phyloP scores from a whole-genome alignment of 2,329 filamentous ascomycete species.

The Colletotrichum sublineola region DNA sequence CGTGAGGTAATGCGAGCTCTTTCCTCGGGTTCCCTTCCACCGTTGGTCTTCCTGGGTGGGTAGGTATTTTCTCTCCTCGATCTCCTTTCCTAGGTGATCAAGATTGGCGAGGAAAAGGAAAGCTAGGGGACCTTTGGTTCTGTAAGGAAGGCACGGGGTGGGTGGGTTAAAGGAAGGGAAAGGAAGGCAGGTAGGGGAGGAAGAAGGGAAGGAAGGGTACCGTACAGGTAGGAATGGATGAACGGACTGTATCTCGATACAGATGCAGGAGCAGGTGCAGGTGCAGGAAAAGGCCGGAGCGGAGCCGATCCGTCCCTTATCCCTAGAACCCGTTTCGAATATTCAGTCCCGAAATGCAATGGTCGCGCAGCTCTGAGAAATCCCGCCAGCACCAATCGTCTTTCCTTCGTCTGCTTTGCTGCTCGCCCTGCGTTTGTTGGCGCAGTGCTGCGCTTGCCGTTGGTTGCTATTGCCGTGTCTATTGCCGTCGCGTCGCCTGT shows the following conservation, averaged over 20 bases:
- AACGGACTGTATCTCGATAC: background rate
- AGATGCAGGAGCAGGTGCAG: background rate
- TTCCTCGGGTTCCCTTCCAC: background rate
- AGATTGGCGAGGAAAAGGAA: background rate
- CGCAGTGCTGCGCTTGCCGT: background rate
- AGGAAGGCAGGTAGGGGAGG: background rate
- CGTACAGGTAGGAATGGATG: background rate
- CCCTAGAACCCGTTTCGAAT: conserved; percentile 16
- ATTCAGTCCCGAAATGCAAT: conserved; percentile 12
- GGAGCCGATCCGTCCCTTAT: conserved; percentile 6
- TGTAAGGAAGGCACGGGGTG: background rate
- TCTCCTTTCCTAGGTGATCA: background rate
- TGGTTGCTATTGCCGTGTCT: background rate
- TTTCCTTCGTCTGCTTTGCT: background rate
- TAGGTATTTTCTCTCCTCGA: background rate
- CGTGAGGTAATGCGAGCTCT: background rate
- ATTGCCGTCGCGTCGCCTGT: background rate
- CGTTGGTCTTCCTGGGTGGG: background rate
- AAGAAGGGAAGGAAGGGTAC: background rate
- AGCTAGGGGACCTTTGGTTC: background rate
- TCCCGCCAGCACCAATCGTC: background rate
- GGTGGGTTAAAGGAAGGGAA: background rate
- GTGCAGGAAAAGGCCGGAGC: background rate
- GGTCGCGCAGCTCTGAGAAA: conserved; percentile 6
- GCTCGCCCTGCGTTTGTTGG: conserved; percentile 21